Conservation (phyloP, 148 eudicot genomes). For the Fagopyrum homotropicum region DNA sequence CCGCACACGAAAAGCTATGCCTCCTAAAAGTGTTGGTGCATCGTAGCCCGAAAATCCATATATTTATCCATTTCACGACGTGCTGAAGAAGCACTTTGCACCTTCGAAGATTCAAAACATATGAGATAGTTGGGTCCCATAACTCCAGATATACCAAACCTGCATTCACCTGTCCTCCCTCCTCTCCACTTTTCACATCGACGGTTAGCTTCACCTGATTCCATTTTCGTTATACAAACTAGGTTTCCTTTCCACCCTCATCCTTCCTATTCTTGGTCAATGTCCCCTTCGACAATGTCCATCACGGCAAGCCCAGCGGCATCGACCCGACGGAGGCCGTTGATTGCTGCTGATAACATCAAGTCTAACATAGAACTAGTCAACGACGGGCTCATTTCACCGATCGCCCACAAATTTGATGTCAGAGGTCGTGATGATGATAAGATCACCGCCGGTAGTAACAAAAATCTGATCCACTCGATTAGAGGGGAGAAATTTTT, state of each 20-base stretch:
- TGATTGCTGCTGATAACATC: slow-evolving; percentile 33
- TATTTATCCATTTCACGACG: too few relatives aligned
- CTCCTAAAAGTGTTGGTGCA: too few relatives aligned
- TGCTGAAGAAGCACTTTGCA: too few relatives aligned
- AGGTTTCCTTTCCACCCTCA: background rate
- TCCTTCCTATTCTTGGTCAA: background rate
- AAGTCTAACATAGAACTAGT: slow-evolving; percentile 28
- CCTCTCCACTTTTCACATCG: background rate
- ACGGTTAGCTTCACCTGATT: background rate
- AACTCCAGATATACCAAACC: too few relatives aligned
- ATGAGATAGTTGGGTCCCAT: too few relatives aligned
- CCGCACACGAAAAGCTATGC: too few relatives aligned
- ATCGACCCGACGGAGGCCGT: slow-evolving; percentile 43
- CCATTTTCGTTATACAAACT: background rate
- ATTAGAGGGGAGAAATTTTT: slow-evolving; percentile 31
- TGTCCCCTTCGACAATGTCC: slow-evolving; percentile 67
- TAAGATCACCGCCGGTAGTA: slow-evolving; percentile 14
- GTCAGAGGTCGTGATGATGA: slow-evolving; percentile 14
- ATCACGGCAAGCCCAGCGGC: slow-evolving; percentile 49
- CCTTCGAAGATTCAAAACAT: too few relatives aligned
- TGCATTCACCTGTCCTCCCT: background rate
- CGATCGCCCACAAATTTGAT: slow-evolving; percentile 12
- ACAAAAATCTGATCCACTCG: slow-evolving; percentile 44
- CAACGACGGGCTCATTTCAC: slow-evolving; percentile 21
- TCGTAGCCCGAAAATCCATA: too few relatives aligned